phyloP scores from a whole-genome alignment of 352 stramenopile species.

The Phytophthora sp. region DNA sequence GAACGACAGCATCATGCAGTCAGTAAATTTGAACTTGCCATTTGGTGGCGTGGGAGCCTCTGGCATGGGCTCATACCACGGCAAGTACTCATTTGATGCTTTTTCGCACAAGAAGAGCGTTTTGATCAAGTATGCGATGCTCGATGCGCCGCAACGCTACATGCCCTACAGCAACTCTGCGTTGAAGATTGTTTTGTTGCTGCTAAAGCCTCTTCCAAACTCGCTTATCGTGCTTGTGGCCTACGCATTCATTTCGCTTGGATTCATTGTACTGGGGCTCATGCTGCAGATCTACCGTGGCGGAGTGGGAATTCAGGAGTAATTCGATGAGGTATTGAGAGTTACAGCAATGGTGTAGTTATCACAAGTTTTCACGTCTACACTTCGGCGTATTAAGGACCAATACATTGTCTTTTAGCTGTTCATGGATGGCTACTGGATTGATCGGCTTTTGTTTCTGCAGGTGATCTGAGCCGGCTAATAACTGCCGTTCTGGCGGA shows the following conservation, averaged over 20 bases:
- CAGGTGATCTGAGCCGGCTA: constrained; percentile 2
- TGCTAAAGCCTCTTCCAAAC: constrained; percentile 45
- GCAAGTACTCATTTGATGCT: constrained; percentile 78
- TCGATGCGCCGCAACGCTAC: constrained; percentile 69
- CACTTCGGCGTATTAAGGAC: background rate
- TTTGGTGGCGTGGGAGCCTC: constrained; percentile 84
- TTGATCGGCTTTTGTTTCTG: background rate
- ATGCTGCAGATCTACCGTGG: constrained; percentile 30
- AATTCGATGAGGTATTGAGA: background rate
- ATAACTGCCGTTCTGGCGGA: constrained; percentile 5
- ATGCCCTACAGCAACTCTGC: constrained; percentile 55
- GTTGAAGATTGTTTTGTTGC: constrained; percentile 23
- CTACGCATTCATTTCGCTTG: constrained; percentile 35
- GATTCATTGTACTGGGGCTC: constrained; percentile 29
- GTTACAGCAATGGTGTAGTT: too few relatives aligned
- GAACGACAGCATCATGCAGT: constrained; percentile 88
- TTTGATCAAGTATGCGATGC: constrained; percentile 53
- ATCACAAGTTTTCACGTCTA: too few relatives aligned
- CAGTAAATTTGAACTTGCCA: constrained; percentile 65
- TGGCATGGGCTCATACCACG: constrained; percentile 87
- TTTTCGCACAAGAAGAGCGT: constrained; percentile 79
- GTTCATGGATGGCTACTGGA: too few relatives aligned
- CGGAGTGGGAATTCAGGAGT: constrained; percentile 16
- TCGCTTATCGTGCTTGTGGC: constrained; percentile 37
- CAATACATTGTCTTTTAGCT: too few relatives aligned